These are phyloP conservation scores for Aspergillus glaucus DNA, from an alignment of 2,329 filamentous ascomycete genomes.

Conservation along the genomic window DNA sequence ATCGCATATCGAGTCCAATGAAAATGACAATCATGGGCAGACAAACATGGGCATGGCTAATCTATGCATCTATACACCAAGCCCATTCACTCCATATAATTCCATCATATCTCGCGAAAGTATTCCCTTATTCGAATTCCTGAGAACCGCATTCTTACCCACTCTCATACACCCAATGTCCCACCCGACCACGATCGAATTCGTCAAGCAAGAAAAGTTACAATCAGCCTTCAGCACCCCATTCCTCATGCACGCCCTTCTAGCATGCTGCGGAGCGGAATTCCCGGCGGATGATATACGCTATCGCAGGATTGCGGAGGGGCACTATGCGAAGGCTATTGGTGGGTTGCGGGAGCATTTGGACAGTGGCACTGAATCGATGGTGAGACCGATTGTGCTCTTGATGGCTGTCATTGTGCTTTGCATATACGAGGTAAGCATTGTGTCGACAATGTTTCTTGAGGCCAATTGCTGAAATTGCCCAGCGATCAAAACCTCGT, in stretches of 20 bases:
- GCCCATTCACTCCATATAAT: neutral
- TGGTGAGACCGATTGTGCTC: conserved; percentile 4
- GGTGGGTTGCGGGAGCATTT: conserved; percentile 6
- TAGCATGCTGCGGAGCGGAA: conserved; percentile 18
- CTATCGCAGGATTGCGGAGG: conserved; percentile 9
- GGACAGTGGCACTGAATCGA: neutral
- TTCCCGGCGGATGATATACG: conserved; percentile 7
- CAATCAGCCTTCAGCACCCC: conserved; percentile 8
- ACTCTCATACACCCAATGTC: conserved; percentile 16
- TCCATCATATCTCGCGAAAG: conserved; percentile 4
- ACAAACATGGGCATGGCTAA: neutral
- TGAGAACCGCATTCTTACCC: conserved; percentile 14
- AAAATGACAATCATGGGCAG: neutral
- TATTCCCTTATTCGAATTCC: conserved; percentile 15
- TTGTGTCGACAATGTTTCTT: neutral
- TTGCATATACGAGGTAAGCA: conserved; percentile 20
- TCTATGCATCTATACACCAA: neutral
- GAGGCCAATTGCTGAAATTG: neutral
- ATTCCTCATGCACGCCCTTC: conserved; percentile 18
- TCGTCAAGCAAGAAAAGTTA: conserved; percentile 9
- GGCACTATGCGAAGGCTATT: conserved; percentile 13
- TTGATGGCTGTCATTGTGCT: conserved; percentile 14
- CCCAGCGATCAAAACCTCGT: conserved; percentile 12
- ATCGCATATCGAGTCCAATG: neutral
- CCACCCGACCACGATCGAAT: conserved; percentile 4